These are phyloP conservation scores for Linnemannia hyalina DNA, from an alignment of 192 early-diverging fungal genomes.

Conservation along the genomic window DNA sequence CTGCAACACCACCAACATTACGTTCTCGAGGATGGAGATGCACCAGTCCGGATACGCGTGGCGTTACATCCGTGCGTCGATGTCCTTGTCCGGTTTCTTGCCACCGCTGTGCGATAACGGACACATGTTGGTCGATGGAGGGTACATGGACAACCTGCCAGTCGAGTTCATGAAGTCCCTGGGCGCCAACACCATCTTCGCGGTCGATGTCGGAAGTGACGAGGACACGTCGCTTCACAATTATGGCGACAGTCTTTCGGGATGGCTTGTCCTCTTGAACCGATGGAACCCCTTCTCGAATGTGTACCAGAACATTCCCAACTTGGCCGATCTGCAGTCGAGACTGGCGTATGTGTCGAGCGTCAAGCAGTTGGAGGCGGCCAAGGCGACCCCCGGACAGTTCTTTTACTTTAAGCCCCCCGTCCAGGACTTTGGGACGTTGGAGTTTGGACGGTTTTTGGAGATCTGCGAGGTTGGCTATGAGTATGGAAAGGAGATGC, in stretches of 20 bases:
- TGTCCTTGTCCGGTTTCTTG: slow-evolving; percentile 96
- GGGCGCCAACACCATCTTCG: slow-evolving; percentile 93
- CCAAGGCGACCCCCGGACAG: slow-evolving; percentile 83
- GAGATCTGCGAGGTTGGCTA: slow-evolving; percentile 93
- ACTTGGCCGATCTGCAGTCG: slow-evolving; percentile 94
- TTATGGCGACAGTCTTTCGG: slow-evolving; percentile 93
- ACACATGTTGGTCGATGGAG: slow-evolving; percentile 97
- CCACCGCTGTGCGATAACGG: slow-evolving; percentile 98
- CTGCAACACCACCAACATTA: slow-evolving; percentile 96
- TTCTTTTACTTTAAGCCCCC: slow-evolving; percentile 89
- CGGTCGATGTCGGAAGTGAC: slow-evolving; percentile 91
- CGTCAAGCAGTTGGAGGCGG: slow-evolving; percentile 90
- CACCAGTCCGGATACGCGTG: slow-evolving; percentile 95
- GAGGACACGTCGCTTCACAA: slow-evolving; percentile 94
- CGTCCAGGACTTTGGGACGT: slow-evolving; percentile 85
- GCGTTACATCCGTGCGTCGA: slow-evolving; percentile 97
- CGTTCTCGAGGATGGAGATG: slow-evolving; percentile 92
- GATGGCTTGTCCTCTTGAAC: slow-evolving; percentile 91
- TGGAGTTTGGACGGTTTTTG: slow-evolving; percentile 93
- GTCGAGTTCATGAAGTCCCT: slow-evolving; percentile 83
- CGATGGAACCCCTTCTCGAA: slow-evolving; percentile 84
- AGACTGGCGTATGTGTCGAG: slow-evolving; percentile 93
- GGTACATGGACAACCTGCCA: slow-evolving; percentile 98
- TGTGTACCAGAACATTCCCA: slow-evolving; percentile 80
- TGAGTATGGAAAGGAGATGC: slow-evolving; percentile 81